Percentiles rank a stretch among this genome's conserved stretches.
Conservation (phyloP, 305 asterid genomes). For the Andrographis paniculata region DNA sequence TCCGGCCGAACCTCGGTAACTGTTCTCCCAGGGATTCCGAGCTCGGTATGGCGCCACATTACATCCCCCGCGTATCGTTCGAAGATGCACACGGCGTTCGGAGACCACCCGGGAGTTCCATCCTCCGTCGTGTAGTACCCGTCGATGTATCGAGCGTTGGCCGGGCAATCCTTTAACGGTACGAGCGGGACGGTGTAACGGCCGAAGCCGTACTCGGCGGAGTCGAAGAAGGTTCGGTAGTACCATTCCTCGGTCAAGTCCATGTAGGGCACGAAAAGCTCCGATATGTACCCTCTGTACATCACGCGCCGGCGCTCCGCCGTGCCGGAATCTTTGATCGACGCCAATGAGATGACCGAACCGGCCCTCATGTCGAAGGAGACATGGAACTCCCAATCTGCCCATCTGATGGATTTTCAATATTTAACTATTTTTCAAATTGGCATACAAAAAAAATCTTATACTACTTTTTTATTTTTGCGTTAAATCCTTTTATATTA, state of each 20-base stretch:
- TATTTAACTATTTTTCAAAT: too few species aligned
- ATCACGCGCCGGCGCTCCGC: slow-evolving; percentile 33
- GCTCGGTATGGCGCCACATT: slow-evolving; percentile 63
- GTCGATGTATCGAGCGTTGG: slow-evolving; percentile 42
- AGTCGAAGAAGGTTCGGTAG: slow-evolving; percentile 46
- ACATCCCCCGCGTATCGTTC: slow-evolving; percentile 48
- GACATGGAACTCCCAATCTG: slow-evolving; percentile 48
- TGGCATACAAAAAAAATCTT: too few species aligned
- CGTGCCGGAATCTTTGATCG: slow-evolving; percentile 40
- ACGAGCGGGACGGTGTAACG: slow-evolving; percentile 37
- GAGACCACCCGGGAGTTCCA: slow-evolving; percentile 31
- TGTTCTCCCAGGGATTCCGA: slow-evolving; percentile 26
- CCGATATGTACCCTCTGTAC: slow-evolving; percentile 57
- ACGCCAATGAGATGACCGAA: slow-evolving; percentile 45
- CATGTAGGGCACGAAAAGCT: slow-evolving; percentile 67
- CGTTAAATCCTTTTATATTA: too few species aligned
- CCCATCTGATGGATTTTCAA: slow-evolving; percentile 65
- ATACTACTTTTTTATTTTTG: too few species aligned
- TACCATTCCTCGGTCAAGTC: slow-evolving; percentile 65
- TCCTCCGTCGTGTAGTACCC: slow-evolving; percentile 32
- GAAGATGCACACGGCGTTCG: slow-evolving; percentile 45
- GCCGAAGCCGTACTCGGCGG: slow-evolving; percentile 51
- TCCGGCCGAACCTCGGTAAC: slow-evolving; percentile 45
- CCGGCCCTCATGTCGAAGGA: slow-evolving; percentile 68
- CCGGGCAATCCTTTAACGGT: slow-evolving; percentile 50